Evolutionary conservation across 148 eudicot species (phyloP), one percentile per base, ranked within the genome.

Genomic region (Rhododendron molle): DNA sequence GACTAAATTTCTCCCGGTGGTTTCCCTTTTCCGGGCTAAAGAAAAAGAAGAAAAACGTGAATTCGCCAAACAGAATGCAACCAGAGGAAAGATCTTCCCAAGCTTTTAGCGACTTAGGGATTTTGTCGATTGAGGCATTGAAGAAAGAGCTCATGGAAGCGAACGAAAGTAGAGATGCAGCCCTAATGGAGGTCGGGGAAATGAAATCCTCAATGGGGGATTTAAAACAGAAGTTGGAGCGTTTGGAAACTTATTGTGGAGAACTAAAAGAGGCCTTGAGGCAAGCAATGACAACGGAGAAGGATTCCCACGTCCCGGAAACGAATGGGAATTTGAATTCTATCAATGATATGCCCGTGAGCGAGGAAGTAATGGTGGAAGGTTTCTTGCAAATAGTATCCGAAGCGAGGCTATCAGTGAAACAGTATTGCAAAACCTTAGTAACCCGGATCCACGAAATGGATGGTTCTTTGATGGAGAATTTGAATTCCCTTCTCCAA

Each of bases 341-440:
- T 9, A 81, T 77, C 34, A 82, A 79, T 77, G 28, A 69, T 69
- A 90, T 96, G 93, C 95, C 94, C 0, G 98, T 93, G 12, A 91
- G 93, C 47, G 92, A 93, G 49, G 95, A 94, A 88, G 98, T 89
- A 9, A 95, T 94, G 98, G 87, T 92, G 13, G 99, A 97, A 89
- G 99, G 99, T 28, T 95, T 97, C 89, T 78, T 97, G 91, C 99
- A 97, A 83, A 89, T 95, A 54, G 98, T 95, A 76, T 90, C 98
- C 7, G 99, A 97, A 85, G 91, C 98, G 71, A 92, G 99, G 85
- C 49, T 91, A 77, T 93, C 98, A 3, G 95, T 97, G 7, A 97
- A 90, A 86, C 96, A 97, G 11, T 94, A 94, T 89, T 95, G 98
- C 90, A 97, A 91, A 85, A 90, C 89, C n/a, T 91, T 97, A 40